Base-by-base conservation (phyloP, 208 protist genomes). In the Lotmaria passim region DNA sequence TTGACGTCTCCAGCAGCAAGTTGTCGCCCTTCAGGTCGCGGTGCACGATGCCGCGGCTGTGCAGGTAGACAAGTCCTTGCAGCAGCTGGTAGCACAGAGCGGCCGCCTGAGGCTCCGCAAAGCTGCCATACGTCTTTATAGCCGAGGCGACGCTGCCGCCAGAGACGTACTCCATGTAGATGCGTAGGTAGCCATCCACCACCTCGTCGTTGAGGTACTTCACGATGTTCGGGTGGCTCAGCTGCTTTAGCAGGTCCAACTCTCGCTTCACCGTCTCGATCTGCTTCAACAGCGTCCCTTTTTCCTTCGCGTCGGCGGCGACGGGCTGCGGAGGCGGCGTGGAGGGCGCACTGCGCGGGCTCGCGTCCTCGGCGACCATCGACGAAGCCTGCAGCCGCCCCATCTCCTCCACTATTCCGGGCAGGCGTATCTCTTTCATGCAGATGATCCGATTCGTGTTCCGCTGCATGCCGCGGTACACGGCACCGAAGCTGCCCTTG, bases 11-110 rank as follows among this genome's bases (percentile, higher is more conserved):
- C 15, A 97, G 76, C 3, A 97, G 80, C 10, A 98, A 68, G 69
- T 98, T 98, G 71, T 98, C 93, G 8, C 91, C 86, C 69, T 98
- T 98, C 15, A 98, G 69, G 64, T 98, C 96, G 36, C 92, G 82
- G 63, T 98, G 96, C 17, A 95, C 69, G 48, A 98, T 94, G 50
- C 78, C 70, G 44, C 76, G 85, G 47, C 72, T 60, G 73, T 98
- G 95, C 39, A 97, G 74, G 75, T 98, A 97, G 43, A 43, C 43
- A 0, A 98, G 79, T 0, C 90, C 95, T 12, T 83, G 56, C 34
- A 97, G 79, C 28, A 98, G 83, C 77, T 98, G 93, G 19, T 71
- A 78, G 7, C 86, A 90, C 67, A 89, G 94, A 19, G 76, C 79
- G 12, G 82, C 78, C 4, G 82, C 86, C 67, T 94, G 86, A 43